Evolutionary conservation across 2,329 filamentous ascomycete genomes (phyloP).

Genomic region (Alternaria arborescens): DNA sequence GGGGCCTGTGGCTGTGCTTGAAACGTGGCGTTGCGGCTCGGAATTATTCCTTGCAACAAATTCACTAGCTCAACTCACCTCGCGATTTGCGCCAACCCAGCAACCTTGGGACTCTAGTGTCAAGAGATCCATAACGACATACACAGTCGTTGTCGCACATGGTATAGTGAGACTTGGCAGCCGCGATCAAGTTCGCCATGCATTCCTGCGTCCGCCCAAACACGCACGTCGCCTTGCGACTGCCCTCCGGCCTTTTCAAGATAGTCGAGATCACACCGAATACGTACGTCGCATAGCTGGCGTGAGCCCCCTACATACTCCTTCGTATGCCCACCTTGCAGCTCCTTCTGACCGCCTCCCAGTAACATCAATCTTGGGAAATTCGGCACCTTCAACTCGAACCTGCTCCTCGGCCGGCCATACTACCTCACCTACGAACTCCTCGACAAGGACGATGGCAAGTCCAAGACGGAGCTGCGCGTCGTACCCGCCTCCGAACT

Average conservation of each 20-base stretch:
- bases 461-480: constrained; percentile 74
- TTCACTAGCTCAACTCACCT: constrained; percentile 13
- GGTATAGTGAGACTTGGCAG: constrained; percentile 12
- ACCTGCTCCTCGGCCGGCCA: constrained; percentile 88
- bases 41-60: constrained; percentile 14
- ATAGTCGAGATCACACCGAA: constrained; percentile 68
- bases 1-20: constrained; percentile 1
- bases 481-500: constrained; percentile 83
- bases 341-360: constrained; percentile 18
- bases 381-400: constrained; percentile 89
- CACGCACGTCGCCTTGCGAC: constrained; percentile 62
- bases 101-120: neutral
- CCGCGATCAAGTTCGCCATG: constrained; percentile 40
- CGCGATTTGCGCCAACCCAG: neutral
- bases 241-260: constrained; percentile 67
- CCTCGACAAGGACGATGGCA: constrained; percentile 70
- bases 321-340: neutral
- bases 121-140: neutral
- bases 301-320: constrained; percentile 38
- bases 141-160: constrained; percentile 11
- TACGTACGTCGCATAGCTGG: constrained; percentile 64
- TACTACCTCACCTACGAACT: constrained; percentile 93
- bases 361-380: constrained; percentile 90
- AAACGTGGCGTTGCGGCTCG: neutral
- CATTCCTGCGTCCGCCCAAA: constrained; percentile 60